Base-by-base conservation (phyloP, 108 stramenopile species). In the Nitzschia palea region DNA sequence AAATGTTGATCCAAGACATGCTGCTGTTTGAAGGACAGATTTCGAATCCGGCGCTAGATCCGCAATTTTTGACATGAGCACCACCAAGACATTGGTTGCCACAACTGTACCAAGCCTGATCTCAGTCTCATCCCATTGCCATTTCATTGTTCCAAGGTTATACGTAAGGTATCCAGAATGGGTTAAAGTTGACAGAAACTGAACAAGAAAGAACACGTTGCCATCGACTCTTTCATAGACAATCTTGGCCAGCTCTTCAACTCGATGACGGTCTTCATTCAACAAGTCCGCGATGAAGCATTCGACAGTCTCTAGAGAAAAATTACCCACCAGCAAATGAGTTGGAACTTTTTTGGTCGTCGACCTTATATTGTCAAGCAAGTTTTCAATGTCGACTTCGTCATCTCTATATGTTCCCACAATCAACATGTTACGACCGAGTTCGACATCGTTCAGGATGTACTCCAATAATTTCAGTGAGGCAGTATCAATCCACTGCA, bases 351-450 rank as follows among this genome's bases (percentile, higher is more conserved):
- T 40, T 14, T 40, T 40, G 37, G 14, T 40, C 14, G 8, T 14
- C 10, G 37, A 40, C 14, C 14, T 8, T 8, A 40, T 8, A 5
- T 20, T 27, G 5, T 42, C 1, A 3, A 23, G 18, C 20, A 78
- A 48, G 23, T 33, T 53, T 31, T 55, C 55, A 34, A 32, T 55
- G 17, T 69, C 52, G 10, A 79, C 78, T 55, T 85, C 84, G 59
- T 85, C 69, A 34, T 76, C 75, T 31, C 84, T 70, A 35, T 73
- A 79, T 0, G 73, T 48, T 12, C 77, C 80, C 25, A 81, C 55
- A 44, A 85, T 55, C 52, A 85, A n/a, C 33, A 76, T 5, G 5
- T 15, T 9, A 29, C 10, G 15, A 20, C 4, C 26, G 23, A 33
- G 27, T 50, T 34, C 28, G 30, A 14, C 17, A 9, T 31, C 60